Evolutionary conservation across 257 asterid genomes (phyloP), one percentile per base, ranked within the genome.

Genomic region (Ajuga chamaepitys): DNA sequence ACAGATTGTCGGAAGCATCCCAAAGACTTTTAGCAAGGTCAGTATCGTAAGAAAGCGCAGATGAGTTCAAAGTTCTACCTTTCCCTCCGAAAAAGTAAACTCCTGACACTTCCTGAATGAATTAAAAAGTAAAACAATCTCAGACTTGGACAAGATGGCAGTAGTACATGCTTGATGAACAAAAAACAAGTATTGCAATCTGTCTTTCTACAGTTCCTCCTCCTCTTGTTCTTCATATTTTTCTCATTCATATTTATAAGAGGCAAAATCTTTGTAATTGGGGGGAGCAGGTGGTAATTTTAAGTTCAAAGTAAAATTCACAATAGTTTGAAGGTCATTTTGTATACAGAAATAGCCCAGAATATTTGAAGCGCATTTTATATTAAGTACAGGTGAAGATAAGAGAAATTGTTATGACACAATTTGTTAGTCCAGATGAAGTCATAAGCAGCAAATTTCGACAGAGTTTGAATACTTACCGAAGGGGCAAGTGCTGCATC

Each of bases 401-500:
- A 52, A 28, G 14, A 22, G 13, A 40, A 2, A 47, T 40, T 53
- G 54, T 14, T 30, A 44, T 45, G n/a, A 21, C 38, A 56, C 20
- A 48, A 26, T 48, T 21, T 37, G 0, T 18, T 35, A 45, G 45
- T 64, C 55, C 13, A 30, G 5, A n/a, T n/a, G n/a, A n/a, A 57
- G 7, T 52, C 20, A 26, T 20, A 34, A 52, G 42, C 20, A 22
- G 42, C 10, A 2, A 30, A 55, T 20, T n/a, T 38, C 7, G 47
- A 16, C n/a, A 17, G 4, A 8, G 40, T 5, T 22, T 24, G 0
- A 34, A 35, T 70, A 74, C 94, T 79, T 71, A 92, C 98, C 1
- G 95, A 86, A 61, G 91, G 88, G 20, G 95, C 93, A 54, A 87
- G 88, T 40, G 91, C 95, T 10, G 95, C 98, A 69, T 89, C 97